phyloP scores from a whole-genome alignment of 192 early-diverging fungal genomes.

The Linnemannia elongata region DNA sequence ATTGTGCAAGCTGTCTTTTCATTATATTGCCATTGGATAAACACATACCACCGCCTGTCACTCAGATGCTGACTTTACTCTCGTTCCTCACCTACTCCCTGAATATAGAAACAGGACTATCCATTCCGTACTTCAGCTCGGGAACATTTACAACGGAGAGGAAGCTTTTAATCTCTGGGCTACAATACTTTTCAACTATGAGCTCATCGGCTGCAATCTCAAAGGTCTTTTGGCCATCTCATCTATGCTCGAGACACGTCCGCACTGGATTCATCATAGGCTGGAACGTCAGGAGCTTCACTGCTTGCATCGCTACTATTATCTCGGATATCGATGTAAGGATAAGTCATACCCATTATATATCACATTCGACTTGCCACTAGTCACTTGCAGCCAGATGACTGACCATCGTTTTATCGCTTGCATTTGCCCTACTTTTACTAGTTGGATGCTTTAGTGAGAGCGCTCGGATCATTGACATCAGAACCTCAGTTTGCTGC shows the following conservation, averaged over 20 bases:
- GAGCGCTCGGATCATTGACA: slow-evolving; percentile 28
- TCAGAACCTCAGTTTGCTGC: slow-evolving; percentile 41
- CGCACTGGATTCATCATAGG: slow-evolving; percentile 65
- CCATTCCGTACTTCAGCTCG: slow-evolving; percentile 63
- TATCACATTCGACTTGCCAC: not conserved
- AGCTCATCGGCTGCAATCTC: slow-evolving; percentile 58
- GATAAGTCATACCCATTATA: not conserved
- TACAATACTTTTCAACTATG: slow-evolving; percentile 9
- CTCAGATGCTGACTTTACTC: not conserved
- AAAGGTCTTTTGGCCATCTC: slow-evolving; percentile 68
- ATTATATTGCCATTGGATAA: not conserved
- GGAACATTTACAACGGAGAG: slow-evolving; percentile 61
- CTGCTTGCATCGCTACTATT: slow-evolving; percentile 65
- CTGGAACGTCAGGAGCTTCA: slow-evolving; percentile 64
- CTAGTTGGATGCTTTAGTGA: slow-evolving; percentile 40
- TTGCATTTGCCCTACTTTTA: not conserved
- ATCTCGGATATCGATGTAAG: slow-evolving; percentile 65
- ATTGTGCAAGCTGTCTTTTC: not conserved
- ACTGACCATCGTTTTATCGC: not conserved
- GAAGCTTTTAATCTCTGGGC: slow-evolving; percentile 53
- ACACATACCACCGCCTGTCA: not conserved
- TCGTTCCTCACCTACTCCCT: not conserved
- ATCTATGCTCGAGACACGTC: slow-evolving; percentile 60
- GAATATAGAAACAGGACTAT: slow-evolving; percentile 59
- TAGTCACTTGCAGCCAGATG: not conserved